These are phyloP conservation scores for Botrytis cinerea DNA, from an alignment of 2,329 filamentous ascomycete genomes.

Conservation along the genomic window DNA sequence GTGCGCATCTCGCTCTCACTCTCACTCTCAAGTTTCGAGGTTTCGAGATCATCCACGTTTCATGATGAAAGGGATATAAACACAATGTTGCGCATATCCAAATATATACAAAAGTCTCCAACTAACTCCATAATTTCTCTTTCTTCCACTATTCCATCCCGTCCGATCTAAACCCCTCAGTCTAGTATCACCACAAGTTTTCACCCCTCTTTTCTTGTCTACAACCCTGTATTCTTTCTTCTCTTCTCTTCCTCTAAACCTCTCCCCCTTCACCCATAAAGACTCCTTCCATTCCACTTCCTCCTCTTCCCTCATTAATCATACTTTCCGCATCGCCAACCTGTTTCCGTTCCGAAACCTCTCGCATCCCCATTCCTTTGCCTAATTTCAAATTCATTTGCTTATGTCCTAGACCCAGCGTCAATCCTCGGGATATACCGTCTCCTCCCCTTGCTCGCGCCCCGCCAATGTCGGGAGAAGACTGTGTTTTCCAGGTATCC, in stretches of 20 bases:
- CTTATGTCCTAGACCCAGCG: slow-evolving; percentile 53
- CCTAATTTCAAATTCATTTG: slow-evolving; percentile 68
- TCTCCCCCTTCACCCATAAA: slow-evolving; percentile 41
- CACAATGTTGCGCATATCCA: slow-evolving; percentile 10
- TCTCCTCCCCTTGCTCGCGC: slow-evolving; percentile 47
- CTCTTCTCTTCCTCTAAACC: slow-evolving; percentile 32
- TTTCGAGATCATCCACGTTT: not conserved
- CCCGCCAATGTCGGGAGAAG: slow-evolving; percentile 3
- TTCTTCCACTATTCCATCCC: not conserved
- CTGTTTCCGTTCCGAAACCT: slow-evolving; percentile 84
- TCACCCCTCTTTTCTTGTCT: not conserved
- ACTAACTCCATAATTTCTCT: not conserved
- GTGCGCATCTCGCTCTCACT: not conserved
- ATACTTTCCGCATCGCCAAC: slow-evolving; percentile 84
- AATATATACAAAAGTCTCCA: slow-evolving; percentile 10
- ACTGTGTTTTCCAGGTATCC: slow-evolving; percentile 46
- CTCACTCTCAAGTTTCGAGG: not conserved
- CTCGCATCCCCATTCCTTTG: slow-evolving; percentile 52
- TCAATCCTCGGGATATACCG: slow-evolving; percentile 63
- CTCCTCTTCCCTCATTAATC: slow-evolving; percentile 54
- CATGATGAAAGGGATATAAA: not conserved
- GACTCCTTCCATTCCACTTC: slow-evolving; percentile 39
- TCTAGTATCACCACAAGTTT: slow-evolving; percentile 10
- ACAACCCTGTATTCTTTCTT: not conserved
- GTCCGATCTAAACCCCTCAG: not conserved